A percentile compares a stretch with the other conserved stretches of the same genome.
phyloP scores from a whole-genome alignment of 106 monocot genomes.

The Platanthera zijinensis region DNA sequence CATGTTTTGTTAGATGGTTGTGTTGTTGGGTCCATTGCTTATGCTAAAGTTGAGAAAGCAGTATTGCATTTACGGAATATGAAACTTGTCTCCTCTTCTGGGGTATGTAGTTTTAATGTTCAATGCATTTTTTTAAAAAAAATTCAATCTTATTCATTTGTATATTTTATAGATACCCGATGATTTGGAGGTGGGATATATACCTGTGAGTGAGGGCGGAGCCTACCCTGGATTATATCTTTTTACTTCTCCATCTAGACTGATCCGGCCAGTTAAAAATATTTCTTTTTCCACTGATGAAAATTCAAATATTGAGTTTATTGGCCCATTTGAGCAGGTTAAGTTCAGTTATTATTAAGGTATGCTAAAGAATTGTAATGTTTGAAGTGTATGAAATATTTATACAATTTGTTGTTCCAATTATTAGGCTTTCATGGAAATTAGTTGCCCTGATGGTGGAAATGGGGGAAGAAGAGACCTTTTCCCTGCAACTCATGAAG shows the following conservation, averaged over 20 bases:
- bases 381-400: conserved; percentile 1
- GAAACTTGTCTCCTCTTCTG: conserved; percentile 45
- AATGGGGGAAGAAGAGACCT: conserved; percentile 78
- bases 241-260: conserved; percentile 86
- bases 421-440: conserved; percentile 89
- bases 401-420: conserved; percentile 1
- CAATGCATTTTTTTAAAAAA: neutral
- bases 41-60: conserved; percentile 50
- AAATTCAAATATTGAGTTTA: conserved; percentile 58
- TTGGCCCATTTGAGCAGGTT: conserved; percentile 98
- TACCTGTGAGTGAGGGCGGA: conserved; percentile 78
- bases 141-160: neutral
- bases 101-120: conserved; percentile 25
- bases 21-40: conserved; percentile 73
- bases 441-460: conserved; percentile 89
- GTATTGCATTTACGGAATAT: conserved; percentile 63
- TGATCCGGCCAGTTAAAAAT: conserved; percentile 85
- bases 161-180: conserved; percentile 56
- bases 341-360: neutral
- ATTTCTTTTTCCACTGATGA: conserved; percentile 20
- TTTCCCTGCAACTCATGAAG: conserved; percentile 96
- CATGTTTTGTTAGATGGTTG: conserved; percentile 87
- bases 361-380: neutral
- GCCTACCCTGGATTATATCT: conserved; percentile 89
- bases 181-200: conserved; percentile 91